These are phyloP conservation scores for Ophiosphaerella narmari DNA, from an alignment of 2,329 filamentous ascomycete species.

Conservation along the genomic window DNA sequence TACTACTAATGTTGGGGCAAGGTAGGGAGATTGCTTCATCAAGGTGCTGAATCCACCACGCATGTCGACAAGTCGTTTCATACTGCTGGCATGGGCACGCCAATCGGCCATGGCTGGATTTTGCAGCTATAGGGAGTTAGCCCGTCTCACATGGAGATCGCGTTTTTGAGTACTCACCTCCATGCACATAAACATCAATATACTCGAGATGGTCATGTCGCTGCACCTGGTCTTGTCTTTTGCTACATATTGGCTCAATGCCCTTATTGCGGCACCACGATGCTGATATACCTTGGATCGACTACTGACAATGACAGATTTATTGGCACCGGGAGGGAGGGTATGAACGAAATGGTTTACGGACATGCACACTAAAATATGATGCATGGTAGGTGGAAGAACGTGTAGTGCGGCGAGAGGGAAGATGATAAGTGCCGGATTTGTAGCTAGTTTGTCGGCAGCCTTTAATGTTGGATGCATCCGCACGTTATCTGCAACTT, in stretches of 20 bases:
- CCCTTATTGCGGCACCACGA: slow-evolving; percentile 33
- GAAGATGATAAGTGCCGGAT: slow-evolving; percentile 33
- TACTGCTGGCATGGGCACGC: slow-evolving; percentile 32
- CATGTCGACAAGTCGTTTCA: slow-evolving; percentile 32
- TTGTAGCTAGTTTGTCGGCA: slow-evolving; percentile 25
- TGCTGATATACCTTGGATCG: slow-evolving; percentile 33
- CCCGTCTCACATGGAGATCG: no score
- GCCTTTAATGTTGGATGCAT: slow-evolving; percentile 26
- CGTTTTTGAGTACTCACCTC: slow-evolving; percentile 22
- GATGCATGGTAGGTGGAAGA: slow-evolving; percentile 35
- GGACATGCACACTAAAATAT: slow-evolving; percentile 31
- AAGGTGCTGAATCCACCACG: slow-evolving; percentile 31
- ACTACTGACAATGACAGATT: slow-evolving; percentile 9
- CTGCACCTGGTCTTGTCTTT: slow-evolving; percentile 29
- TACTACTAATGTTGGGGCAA: slow-evolving; percentile 25
- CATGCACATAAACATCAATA: slow-evolving; percentile 35
- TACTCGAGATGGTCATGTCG: slow-evolving; percentile 32
- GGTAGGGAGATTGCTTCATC: slow-evolving; percentile 17
- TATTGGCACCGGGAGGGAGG: slow-evolving; percentile 15
- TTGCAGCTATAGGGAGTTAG: slow-evolving; percentile 26
- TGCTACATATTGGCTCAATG: slow-evolving; percentile 26
- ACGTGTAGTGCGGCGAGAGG: slow-evolving; percentile 30
- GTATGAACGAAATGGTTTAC: slow-evolving; percentile 31
- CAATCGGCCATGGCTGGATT: slow-evolving; percentile 26
- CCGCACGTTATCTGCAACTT: slow-evolving; percentile 28